Evolutionary conservation across 495 filamentous ascomycete genomes (phyloP).

Genomic region (Talaromyces trachyspermus): DNA sequence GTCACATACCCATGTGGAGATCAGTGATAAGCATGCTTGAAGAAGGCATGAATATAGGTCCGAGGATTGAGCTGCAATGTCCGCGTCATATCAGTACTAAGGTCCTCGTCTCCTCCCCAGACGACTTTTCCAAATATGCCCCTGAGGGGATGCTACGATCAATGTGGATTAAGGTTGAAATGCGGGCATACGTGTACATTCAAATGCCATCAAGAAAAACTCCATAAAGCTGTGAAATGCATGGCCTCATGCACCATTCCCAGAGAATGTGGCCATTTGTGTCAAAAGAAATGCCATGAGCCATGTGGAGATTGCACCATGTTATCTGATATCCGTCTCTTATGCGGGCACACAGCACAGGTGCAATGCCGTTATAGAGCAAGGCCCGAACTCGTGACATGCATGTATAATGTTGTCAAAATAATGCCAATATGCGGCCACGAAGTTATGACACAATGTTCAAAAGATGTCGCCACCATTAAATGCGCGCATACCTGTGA

Average conservation of each 20-base stretch:
- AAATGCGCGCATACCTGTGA: slow-evolving; percentile 12
- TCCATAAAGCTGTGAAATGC: slow-evolving; percentile 55
- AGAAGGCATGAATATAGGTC: slow-evolving; percentile 43
- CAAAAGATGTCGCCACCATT: neutral
- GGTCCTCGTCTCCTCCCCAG: slow-evolving; percentile 46
- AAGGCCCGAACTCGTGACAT: slow-evolving; percentile 15
- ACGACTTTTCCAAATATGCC: slow-evolving; percentile 49
- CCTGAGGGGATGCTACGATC: slow-evolving; percentile 58
- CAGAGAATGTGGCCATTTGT: slow-evolving; percentile 51
- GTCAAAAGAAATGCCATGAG: slow-evolving; percentile 48
- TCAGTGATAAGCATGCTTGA: slow-evolving; percentile 48
- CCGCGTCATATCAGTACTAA: slow-evolving; percentile 52
- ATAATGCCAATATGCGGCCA: slow-evolving; percentile 47
- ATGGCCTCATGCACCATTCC: slow-evolving; percentile 40
- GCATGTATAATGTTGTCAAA: slow-evolving; percentile 22
- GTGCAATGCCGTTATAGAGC: slow-evolving; percentile 37
- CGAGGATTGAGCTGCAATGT: slow-evolving; percentile 51
- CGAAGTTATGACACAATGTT: slow-evolving; percentile 10
- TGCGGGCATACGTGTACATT: slow-evolving; percentile 59
- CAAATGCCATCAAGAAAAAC: slow-evolving; percentile 53
- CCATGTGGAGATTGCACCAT: slow-evolving; percentile 30
- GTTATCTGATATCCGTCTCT: slow-evolving; percentile 33
- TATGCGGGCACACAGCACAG: slow-evolving; percentile 47
- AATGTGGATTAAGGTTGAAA: slow-evolving; percentile 44
- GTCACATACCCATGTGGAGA: slow-evolving; percentile 57